Percentiles rank a stretch among this genome's conserved stretches.
Conservation (phyloP, 2,329 filamentous ascomycete genomes). For the Pseudodiploospora longispora region DNA sequence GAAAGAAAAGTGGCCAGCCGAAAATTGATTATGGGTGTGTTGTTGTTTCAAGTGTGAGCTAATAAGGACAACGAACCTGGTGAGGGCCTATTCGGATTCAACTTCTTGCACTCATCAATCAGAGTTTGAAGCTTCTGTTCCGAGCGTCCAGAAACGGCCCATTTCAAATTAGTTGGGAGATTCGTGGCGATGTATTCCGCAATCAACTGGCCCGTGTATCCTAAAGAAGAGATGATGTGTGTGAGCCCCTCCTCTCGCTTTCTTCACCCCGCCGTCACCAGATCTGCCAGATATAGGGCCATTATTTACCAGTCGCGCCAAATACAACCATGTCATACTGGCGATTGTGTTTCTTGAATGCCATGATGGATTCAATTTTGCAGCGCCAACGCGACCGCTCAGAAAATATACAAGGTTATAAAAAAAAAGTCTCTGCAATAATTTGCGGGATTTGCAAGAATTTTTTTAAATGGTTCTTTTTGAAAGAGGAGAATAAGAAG, state of each 20-base stretch:
- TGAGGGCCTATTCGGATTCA: slow-evolving; percentile 60
- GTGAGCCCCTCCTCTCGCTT: background rate
- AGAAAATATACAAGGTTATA: too few species aligned
- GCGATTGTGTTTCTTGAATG: slow-evolving; percentile 41
- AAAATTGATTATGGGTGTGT: too few species aligned
- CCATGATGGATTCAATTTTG: slow-evolving; percentile 24
- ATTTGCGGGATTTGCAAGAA: too few species aligned
- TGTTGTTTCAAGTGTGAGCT: too few species aligned
- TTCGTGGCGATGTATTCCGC: slow-evolving; percentile 65
- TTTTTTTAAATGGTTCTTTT: too few species aligned
- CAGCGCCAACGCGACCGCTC: too few species aligned
- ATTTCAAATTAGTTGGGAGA: slow-evolving; percentile 70
- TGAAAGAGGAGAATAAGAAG: too few species aligned
- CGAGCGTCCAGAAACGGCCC: slow-evolving; percentile 84
- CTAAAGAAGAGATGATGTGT: slow-evolving; percentile 32
- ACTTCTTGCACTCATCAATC: slow-evolving; percentile 54
- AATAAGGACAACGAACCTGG: slow-evolving; percentile 47
- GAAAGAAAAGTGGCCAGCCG: background rate
- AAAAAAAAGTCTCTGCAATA: too few species aligned
- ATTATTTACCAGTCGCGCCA: slow-evolving; percentile 45
- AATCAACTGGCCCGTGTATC: slow-evolving; percentile 74
- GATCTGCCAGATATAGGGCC: too few species aligned
- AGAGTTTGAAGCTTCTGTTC: slow-evolving; percentile 63
- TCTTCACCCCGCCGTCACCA: background rate
- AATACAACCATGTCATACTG: slow-evolving; percentile 51